Conservation (phyloP, 2,329 filamentous ascomycete species). For the Stemphylium beticola region DNA sequence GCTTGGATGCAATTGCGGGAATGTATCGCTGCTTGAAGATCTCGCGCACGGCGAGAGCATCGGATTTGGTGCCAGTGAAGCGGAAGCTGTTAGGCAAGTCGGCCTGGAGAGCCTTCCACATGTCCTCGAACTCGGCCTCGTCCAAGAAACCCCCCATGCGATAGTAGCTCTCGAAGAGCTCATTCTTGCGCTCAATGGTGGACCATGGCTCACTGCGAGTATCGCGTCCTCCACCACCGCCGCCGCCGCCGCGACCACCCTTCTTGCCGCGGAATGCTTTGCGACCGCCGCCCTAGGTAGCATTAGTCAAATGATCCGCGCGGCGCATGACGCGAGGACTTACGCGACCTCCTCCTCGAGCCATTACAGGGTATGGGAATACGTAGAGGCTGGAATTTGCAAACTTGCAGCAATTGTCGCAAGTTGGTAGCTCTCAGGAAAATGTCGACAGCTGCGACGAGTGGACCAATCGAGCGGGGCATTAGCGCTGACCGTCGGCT, state of each 20-base stretch:
- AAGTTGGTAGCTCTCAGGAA: constrained; percentile 32
- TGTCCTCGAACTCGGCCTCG: constrained; percentile 77
- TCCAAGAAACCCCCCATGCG: constrained; percentile 71
- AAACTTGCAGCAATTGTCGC: constrained; percentile 25
- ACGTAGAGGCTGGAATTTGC: constrained; percentile 6
- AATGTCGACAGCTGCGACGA: constrained; percentile 31
- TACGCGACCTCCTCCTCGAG: constrained; percentile 36
- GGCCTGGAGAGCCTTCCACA: constrained; percentile 82
- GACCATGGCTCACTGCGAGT: constrained; percentile 48
- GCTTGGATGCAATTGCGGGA: constrained; percentile 84
- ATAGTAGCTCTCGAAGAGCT: constrained; percentile 86
- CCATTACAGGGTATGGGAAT: constrained; percentile 31
- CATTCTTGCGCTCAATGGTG: constrained; percentile 78
- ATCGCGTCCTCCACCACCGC: constrained; percentile 37
- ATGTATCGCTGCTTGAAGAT: constrained; percentile 88
- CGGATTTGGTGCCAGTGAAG: constrained; percentile 93
- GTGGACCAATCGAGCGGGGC: constrained; percentile 16
- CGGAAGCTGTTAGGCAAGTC: constrained; percentile 97
- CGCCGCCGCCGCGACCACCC: constrained; percentile 37
- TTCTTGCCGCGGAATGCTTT: constrained; percentile 40
- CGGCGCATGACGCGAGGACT: constrained; percentile 15
- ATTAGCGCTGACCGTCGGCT: constrained; percentile 18
- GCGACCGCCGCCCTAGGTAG: constrained; percentile 36
- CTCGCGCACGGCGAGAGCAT: constrained; percentile 90
- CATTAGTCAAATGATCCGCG: constrained; percentile 16